Evolutionary conservation across 2,329 filamentous ascomycete genomes (phyloP).

Genomic region (Neofusicoccum sp.): DNA sequence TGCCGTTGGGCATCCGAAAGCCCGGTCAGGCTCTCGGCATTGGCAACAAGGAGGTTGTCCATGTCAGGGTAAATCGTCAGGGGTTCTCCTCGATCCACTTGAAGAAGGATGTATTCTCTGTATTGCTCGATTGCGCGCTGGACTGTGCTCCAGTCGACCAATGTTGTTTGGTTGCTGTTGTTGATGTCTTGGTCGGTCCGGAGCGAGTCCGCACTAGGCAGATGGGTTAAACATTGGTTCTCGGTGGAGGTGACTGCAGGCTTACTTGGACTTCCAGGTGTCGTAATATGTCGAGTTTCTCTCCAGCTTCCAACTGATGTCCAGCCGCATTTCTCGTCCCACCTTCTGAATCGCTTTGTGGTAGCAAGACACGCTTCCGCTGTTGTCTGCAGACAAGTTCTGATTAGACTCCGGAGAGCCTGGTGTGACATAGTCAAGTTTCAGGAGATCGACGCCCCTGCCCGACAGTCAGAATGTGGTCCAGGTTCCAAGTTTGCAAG

Average conservation of each 20-base stretch:
- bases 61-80: slow-evolving; percentile 33
- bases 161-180: slow-evolving; percentile 28
- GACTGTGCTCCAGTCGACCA: slow-evolving; percentile 28
- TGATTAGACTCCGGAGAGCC: slow-evolving; percentile 28
- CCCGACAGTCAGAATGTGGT: background rate
- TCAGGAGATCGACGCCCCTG: slow-evolving; percentile 32
- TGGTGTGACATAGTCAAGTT: slow-evolving; percentile 34
- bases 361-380: slow-evolving; percentile 27
- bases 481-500: background rate
- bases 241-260: too few relatives aligned
- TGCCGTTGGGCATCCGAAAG: slow-evolving; percentile 30
- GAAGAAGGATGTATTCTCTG: slow-evolving; percentile 30
- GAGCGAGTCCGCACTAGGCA: slow-evolving; percentile 29
- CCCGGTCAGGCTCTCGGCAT: slow-evolving; percentile 28
- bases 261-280: slow-evolving; percentile 28
- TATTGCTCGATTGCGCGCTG: slow-evolving; percentile 37
- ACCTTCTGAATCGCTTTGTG: slow-evolving; percentile 32
- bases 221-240: background rate
- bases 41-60: slow-evolving; percentile 33
- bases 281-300: slow-evolving; percentile 28
- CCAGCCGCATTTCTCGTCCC: slow-evolving; percentile 31
- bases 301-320: slow-evolving; percentile 34
- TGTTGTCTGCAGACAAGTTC: slow-evolving; percentile 28
- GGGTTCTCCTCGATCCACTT: slow-evolving; percentile 24
- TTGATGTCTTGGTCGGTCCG: slow-evolving; percentile 33